Evolutionary conservation across 1,139 yeast species (phyloP).

Genomic region (Kodamaea derodonti): DNA sequence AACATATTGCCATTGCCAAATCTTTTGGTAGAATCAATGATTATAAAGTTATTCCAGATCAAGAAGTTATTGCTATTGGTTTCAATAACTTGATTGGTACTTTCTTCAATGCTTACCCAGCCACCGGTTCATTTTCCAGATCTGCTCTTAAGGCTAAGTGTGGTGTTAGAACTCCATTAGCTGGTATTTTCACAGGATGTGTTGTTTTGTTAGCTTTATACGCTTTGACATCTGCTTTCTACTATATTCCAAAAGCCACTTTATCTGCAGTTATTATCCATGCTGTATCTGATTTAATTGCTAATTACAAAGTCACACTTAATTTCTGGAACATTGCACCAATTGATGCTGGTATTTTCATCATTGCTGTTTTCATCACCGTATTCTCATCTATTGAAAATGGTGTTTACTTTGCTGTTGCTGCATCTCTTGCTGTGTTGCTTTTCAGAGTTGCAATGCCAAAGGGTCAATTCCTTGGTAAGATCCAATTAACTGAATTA

Average conservation of each 20-base stretch:
- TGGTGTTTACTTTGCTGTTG: conserved; percentile 88
- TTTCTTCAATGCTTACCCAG: conserved; percentile 90
- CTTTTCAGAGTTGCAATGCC: conserved; percentile 78
- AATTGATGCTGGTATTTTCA: conserved; percentile 69
- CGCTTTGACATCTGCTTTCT: conserved; percentile 78
- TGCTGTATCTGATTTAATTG: conserved; percentile 87
- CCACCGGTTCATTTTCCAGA: conserved; percentile 94
- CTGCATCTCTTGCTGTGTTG: conserved; percentile 75
- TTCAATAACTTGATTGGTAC: conserved; percentile 87
- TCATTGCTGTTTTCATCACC: conserved; percentile 73
- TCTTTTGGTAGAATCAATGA: conserved; percentile 92
- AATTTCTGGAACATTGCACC: conserved; percentile 76
- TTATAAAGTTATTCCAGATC: conserved; percentile 88
- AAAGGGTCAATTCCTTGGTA: conserved; percentile 77
- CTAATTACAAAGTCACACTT: conserved; percentile 68
- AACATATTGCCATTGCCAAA: conserved; percentile 91
- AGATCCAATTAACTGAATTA: conserved; percentile 67
- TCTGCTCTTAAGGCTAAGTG: conserved; percentile 93
- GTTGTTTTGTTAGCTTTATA: conserved; percentile 86
- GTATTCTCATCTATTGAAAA: conserved; percentile 80
- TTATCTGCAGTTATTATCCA: conserved; percentile 86
- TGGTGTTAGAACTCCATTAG: conserved; percentile 92
- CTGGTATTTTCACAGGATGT: conserved; percentile 87
- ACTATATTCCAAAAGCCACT: conserved; percentile 86
- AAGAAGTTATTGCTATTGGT: conserved; percentile 93